Base-by-base conservation (phyloP, 2,329 filamentous ascomycete species). In the Diaporthe destruens region DNA sequence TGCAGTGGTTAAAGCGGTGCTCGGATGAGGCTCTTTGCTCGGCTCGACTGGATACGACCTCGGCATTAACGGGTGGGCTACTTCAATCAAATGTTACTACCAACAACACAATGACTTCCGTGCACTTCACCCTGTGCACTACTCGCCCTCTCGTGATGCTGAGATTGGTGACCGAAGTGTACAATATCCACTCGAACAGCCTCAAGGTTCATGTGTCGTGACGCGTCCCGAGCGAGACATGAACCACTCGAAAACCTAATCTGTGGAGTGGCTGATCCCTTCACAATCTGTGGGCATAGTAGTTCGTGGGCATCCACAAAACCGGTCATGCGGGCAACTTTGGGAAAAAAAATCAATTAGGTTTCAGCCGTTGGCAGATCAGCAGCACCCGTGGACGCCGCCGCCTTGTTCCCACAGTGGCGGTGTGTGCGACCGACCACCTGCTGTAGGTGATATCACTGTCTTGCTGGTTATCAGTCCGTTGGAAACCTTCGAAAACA, bases 41-140 rank as follows among this genome's bases (percentile, higher is more conserved):
- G 59, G 59, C 44, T 25, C 59, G 47, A 34, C 25, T 25, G 59
- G 14, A 44, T 66, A 53, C 32, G n/a, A 66, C 61, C 61, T 66
- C 61, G 61, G 61, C 61, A 66, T 53, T 25, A 66, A 7, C 32
- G 6, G 23, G 2, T 36, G 36, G 44, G 20, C 44, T 49, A 2
- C 9, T 66, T n/a, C n/a, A n/a, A n/a, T n/a, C n/a, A n/a, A n/a
- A n/a, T n/a, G n/a, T n/a, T 49, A 2, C 47, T 66, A 53, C 61
- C 29, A 29, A 29, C 61, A 53, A 39, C 42, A 42, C 25, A 23
- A 63, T 18, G 20, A 29, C 36, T 25, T 44, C 39, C 20, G 29
- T 32, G 55, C 34, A 39, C 34, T 16, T 29, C 25, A 18, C 5
- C 18, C 2, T 20, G n/a, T 3, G 23, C 3, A 29, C 20, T 2